Evolutionary conservation across 371 early-diverging fungal genomes (phyloP), one percentile per base, ranked within the genome.

Genomic region (Rhizopus stolonifer): DNA sequence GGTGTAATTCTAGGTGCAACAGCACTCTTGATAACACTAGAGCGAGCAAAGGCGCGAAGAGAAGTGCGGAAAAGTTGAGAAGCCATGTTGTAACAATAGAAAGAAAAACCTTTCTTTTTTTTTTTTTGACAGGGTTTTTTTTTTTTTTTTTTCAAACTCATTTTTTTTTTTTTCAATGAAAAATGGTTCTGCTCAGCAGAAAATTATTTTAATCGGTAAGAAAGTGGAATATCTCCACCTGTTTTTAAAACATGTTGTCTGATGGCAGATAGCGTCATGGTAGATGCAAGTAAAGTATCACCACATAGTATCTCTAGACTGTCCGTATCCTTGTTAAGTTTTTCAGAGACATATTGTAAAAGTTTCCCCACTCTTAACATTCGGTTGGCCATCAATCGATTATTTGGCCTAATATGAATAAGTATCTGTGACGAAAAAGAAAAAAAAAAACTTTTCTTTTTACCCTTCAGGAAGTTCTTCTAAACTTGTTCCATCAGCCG

Each of bases 301-400:
- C 84, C 71, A 69, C 94, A 94, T 42, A 79, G 49, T 34, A 95
- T 70, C 57, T 92, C 90, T n/a, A 94, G 52, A 53, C 76, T 31
- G 2, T 38, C 26, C 51, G 65, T 19, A 46, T 69, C 25, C 44
- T 68, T 53, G 3, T 52, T 31, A 14, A 92, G 63, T 61, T 88
- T 89, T 14, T 94, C 94, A 2, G 82, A 86, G 6, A 95, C 81
- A 60, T 95, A 93, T n/a, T 82, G 77, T 2, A 87, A 50, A 24
- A 96, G 74, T 60, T 96, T 95, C 21, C 90, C 79, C 3, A 91
- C 79, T 13, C 95, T 77, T 40, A 96, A 65, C 76, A 94, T 87
- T 26, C 94, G 74, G 52, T 92, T 92, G 4, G 96, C 93, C 13
- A 86, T 77, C 32, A 96, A 68, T 9, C 92, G 82, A 40, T 84